A percentile compares a stretch with the other conserved stretches of the same genome.
phyloP scores from a whole-genome alignment of 2,329 filamentous ascomycete species.

The Stagonosporopsis cucurbitacearum region DNA sequence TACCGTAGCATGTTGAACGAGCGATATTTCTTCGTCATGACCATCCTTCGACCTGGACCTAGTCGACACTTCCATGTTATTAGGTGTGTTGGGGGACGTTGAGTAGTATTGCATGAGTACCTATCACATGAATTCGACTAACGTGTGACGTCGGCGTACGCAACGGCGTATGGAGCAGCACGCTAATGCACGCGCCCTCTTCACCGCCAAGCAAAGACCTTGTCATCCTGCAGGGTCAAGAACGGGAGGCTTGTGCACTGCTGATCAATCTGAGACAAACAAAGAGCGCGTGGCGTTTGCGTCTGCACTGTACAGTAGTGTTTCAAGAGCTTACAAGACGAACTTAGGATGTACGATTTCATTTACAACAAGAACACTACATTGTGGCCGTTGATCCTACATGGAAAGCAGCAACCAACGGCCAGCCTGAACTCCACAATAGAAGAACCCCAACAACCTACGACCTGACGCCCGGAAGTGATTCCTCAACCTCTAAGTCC shows the following conservation, averaged over 20 bases:
- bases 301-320: background rate
- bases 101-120: too few species aligned
- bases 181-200: conserved; percentile 28
- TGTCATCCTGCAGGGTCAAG: conserved; percentile 20
- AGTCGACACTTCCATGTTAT: conserved; percentile 2
- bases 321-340: background rate
- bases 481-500: conserved; percentile 26
- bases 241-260: conserved; percentile 20
- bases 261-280: conserved; percentile 11
- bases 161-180: conserved; percentile 31
- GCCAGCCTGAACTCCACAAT: conserved; percentile 5
- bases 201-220: conserved; percentile 1
- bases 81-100: conserved; percentile 14
- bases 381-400: conserved; percentile 29
- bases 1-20: conserved; percentile 35
- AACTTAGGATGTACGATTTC: conserved; percentile 5
- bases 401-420: background rate
- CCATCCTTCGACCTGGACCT: conserved; percentile 38
- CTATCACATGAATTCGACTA: conserved; percentile 34
- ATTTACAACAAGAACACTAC: conserved; percentile 20
- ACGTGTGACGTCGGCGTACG: conserved; percentile 38
- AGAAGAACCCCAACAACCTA: conserved; percentile 3
- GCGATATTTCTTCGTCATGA: conserved; percentile 13
- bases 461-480: conserved; percentile 24
- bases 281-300: conserved; percentile 3